A percentile compares a stretch with the other conserved stretches of the same genome.
Conservation (phyloP, 306 rosid species). For the Chamaecrista fasciculata region DNA sequence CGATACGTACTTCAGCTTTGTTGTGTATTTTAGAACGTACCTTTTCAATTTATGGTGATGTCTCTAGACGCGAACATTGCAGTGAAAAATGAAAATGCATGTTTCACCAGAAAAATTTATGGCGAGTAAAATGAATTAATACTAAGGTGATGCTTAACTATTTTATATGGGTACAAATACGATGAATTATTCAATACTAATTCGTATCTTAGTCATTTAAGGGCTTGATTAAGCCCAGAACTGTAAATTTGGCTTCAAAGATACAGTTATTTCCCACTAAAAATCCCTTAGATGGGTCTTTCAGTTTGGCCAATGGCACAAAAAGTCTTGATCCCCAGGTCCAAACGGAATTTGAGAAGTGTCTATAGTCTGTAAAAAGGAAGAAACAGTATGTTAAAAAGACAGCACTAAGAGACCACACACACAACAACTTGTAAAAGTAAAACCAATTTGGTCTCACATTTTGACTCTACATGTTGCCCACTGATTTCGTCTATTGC, state of each 20-base stretch:
- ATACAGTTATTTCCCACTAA: constrained; percentile 30
- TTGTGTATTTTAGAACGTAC: no score
- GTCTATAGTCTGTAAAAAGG: not conserved
- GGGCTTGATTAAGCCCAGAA: constrained; percentile 33
- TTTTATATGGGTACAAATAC: not conserved
- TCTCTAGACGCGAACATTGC: not conserved
- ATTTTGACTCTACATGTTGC: constrained; percentile 20
- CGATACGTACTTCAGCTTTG: no score
- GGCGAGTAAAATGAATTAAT: no score
- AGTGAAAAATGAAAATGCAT: not conserved
- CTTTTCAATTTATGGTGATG: not conserved
- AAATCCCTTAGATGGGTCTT: constrained; percentile 24
- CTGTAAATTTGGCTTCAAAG: constrained; percentile 28
- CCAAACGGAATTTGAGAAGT: not conserved
- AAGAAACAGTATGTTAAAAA: not conserved
- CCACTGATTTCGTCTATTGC: constrained; percentile 28
- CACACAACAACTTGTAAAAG: not conserved
- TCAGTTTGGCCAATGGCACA: constrained; percentile 31
- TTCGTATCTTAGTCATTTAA: no score
- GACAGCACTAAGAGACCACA: not conserved
- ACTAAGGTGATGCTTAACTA: not conserved
- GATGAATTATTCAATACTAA: not conserved
- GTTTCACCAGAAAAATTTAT: not conserved
- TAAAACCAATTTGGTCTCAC: constrained; percentile 19
- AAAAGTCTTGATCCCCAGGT: constrained; percentile 5